Conservation (phyloP, 805 yeast genomes). For the Candida gorgasii region DNA sequence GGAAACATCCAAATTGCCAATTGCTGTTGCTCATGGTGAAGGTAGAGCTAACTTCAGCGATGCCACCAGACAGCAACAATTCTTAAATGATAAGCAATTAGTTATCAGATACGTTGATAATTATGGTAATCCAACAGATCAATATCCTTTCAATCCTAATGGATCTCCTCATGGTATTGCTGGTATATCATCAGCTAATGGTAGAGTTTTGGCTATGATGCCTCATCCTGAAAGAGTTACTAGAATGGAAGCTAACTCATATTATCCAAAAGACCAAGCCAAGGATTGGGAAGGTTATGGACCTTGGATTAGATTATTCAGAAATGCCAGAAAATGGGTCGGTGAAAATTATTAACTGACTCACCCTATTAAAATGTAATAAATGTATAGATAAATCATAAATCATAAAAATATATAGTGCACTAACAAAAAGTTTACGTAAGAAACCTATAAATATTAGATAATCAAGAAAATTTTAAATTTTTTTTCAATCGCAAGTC, state of each 20-base stretch:
- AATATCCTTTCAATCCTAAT: conserved; percentile 93
- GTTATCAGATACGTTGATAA: conserved; percentile 87
- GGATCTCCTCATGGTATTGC: conserved; percentile 94
- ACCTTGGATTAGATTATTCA: conserved; percentile 93
- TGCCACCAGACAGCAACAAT: conserved; percentile 42
- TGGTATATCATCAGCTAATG: conserved; percentile 86
- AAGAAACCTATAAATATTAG: neutral
- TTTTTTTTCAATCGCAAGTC: neutral
- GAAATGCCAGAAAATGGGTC: conserved; percentile 94
- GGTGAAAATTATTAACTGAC: conserved; percentile 27
- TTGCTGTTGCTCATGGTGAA: conserved; percentile 99
- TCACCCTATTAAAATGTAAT: neutral
- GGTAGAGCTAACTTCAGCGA: conserved; percentile 79
- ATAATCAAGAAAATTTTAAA: neutral
- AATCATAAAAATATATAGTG: neutral
- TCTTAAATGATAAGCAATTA: conserved; percentile 52
- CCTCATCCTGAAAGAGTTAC: conserved; percentile 98
- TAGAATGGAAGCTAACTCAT: conserved; percentile 86
- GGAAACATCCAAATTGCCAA: conserved; percentile 93
- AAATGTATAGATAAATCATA: neutral
- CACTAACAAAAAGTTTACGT: neutral
- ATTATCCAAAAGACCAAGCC: conserved; percentile 68
- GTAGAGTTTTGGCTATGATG: conserved; percentile 97
- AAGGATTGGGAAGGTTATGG: conserved; percentile 79
- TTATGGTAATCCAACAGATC: conserved; percentile 79